Evolutionary conservation across 768 basidiomycete genomes (phyloP).

Genomic region (Tylopilus intermedius): DNA sequence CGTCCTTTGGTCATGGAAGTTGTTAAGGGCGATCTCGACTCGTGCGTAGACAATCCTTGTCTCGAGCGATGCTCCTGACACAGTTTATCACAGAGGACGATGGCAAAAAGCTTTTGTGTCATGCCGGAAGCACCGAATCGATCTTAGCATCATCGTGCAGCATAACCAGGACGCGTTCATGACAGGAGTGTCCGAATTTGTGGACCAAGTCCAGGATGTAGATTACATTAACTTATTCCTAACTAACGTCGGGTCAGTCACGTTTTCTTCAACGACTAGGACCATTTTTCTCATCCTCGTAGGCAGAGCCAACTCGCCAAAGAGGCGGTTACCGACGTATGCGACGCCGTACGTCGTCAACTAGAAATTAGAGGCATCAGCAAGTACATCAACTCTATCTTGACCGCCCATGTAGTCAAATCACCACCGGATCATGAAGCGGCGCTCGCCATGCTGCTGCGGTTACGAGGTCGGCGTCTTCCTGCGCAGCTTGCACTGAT

Average conservation of each 20-base stretch:
- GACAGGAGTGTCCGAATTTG: constrained; percentile 55
- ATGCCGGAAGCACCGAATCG: constrained; percentile 91
- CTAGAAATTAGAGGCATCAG: constrained; percentile 68
- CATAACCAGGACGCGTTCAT: constrained; percentile 69
- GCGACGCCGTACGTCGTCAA: constrained; percentile 68
- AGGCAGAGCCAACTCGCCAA: constrained; percentile 59
- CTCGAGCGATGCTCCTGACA: background rate
- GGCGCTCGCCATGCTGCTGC: constrained; percentile 68
- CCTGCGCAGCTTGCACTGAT: background rate
- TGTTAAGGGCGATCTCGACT: constrained; percentile 68
- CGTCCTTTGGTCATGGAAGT: constrained; percentile 86
- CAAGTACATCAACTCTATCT: constrained; percentile 83
- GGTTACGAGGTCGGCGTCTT: constrained; percentile 60
- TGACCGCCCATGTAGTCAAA: constrained; percentile 92
- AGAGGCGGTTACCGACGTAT: constrained; percentile 62
- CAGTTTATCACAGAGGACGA: constrained; percentile 44
- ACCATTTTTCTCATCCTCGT: constrained; percentile 2
- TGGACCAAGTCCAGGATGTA: constrained; percentile 83
- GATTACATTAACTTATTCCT: constrained; percentile 93
- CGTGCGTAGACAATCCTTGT: constrained; percentile 31
- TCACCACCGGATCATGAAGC: constrained; percentile 87
- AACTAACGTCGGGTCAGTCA: constrained; percentile 70
- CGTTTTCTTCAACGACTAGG: background rate
- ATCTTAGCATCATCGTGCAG: constrained; percentile 84
- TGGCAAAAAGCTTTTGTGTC: constrained; percentile 87